Conservation (phyloP, 1,284 basidiomycete genomes). For the Ganoderma sinense region DNA sequence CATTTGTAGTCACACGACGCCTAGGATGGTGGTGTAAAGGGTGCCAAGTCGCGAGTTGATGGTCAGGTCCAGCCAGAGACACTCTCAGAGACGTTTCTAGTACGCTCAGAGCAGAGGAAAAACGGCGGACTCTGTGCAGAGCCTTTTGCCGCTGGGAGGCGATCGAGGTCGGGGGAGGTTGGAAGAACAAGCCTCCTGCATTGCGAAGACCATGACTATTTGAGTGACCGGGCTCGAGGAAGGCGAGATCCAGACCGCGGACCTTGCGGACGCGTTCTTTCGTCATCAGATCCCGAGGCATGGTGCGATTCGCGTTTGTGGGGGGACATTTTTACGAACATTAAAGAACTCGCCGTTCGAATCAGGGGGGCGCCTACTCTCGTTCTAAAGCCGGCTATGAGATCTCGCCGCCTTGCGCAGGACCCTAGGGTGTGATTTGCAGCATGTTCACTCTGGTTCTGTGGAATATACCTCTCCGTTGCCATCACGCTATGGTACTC, state of each 20-base stretch:
- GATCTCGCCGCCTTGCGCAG: no score
- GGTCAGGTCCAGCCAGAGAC: not conserved
- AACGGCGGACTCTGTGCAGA: not conserved
- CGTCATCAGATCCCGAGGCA: not conserved
- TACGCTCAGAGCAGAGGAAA: not conserved
- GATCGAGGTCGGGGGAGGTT: not conserved
- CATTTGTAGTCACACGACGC: slow-evolving; percentile 13
- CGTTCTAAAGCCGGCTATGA: no score
- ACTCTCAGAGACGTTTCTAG: not conserved
- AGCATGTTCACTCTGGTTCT: no score
- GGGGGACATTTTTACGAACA: not conserved
- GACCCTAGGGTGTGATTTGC: no score
- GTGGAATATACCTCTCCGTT: no score
- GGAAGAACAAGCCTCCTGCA: not conserved
- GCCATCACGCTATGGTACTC: no score
- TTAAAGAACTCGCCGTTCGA: not conserved
- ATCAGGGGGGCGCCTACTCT: not conserved
- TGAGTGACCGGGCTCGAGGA: not conserved
- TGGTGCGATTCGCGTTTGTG: not conserved
- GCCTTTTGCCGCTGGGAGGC: not conserved
- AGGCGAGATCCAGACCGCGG: not conserved
- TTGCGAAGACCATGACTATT: not conserved
- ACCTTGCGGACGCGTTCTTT: not conserved
- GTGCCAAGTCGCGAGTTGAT: not conserved
- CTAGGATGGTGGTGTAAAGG: no score